Evolutionary conservation across 2,329 filamentous ascomycete genomes (phyloP).

Genomic region (Metarhizium robertsii): DNA sequence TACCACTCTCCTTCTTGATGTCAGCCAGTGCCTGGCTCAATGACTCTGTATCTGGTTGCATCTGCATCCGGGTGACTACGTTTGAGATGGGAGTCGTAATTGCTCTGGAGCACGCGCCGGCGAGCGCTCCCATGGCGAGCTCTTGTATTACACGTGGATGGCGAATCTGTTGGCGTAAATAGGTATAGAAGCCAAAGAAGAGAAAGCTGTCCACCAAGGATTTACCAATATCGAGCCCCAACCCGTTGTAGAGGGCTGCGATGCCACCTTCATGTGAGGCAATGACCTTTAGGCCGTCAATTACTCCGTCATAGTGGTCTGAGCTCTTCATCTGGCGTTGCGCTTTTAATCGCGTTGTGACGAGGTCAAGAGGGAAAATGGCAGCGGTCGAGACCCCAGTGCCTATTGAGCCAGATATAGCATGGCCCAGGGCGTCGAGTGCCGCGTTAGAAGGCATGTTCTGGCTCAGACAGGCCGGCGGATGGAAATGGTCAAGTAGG

Average conservation of each 20-base stretch:
- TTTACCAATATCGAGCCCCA: constrained; percentile 56
- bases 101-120: constrained; percentile 65
- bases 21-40: constrained; percentile 50
- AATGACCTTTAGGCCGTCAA: constrained; percentile 64
- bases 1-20: constrained; percentile 60
- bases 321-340: constrained; percentile 49
- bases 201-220: constrained; percentile 68
- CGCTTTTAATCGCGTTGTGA: constrained; percentile 74
- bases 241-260: constrained; percentile 59
- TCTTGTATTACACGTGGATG: constrained; percentile 58
- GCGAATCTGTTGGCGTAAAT: constrained; percentile 30
- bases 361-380: constrained; percentile 73
- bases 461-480: not conserved
- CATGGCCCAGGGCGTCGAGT: constrained; percentile 72
- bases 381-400: constrained; percentile 70
- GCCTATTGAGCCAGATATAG: constrained; percentile 67
- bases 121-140: constrained; percentile 61
- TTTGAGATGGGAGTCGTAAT: constrained; percentile 76
- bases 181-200: constrained; percentile 75
- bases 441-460: constrained; percentile 23
- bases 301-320: constrained; percentile 51
- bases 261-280: constrained; percentile 61
- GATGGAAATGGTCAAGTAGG: not conserved
- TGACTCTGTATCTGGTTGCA: constrained; percentile 38
- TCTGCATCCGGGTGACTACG: constrained; percentile 75